Base-by-base conservation (phyloP, 2,329 filamentous ascomycete genomes). In the Clonostachys byssicola region DNA sequence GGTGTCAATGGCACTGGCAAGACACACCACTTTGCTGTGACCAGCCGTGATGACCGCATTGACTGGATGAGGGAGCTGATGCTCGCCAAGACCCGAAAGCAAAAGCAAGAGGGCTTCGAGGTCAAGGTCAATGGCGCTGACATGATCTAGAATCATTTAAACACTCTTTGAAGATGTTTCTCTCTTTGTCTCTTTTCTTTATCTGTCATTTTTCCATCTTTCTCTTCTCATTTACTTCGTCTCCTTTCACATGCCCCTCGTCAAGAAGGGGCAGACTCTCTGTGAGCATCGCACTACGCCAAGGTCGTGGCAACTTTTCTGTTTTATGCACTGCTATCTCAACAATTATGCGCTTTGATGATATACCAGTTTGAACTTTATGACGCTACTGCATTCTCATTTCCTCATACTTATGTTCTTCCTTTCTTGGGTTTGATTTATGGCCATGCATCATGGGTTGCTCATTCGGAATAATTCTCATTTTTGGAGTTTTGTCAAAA, bases 41-140 rank as follows among this genome's bases (percentile, higher is more conserved):
- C 86, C 69, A 83, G 77, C 58, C 81, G 91, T 13, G 89, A 96
- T 61, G 89, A 96, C 63, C 81, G 92, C 51, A 96, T 97, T 59
- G 92, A 96, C 64, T 99, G 94, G 94, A 95, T 95, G 89, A 78
- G 89, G 47, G 89, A 95, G 76, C 72, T 95, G 51, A 95, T 95
- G 89, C 81, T 95, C 42, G 89, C 89, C 46, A 94, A 94, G 73
- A 89, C 89, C 16, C 73, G 90, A 62, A 88, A 85, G 73, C 86
- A 90, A 68, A 94, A 92, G 77, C 84, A 81, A 42, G 85, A 90
- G 56, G 89, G 89, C 16, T 92, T 87, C 57, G 87, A 92, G 68
- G 82, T 94, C 57, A 87, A 83, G 60, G 82, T 92, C 53, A 92
- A 92, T 61, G 89, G 89, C 41, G 86, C 23, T 30, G 23, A 83